Conservation (phyloP, 345 rosid species). For the Citrus reticulata region DNA sequence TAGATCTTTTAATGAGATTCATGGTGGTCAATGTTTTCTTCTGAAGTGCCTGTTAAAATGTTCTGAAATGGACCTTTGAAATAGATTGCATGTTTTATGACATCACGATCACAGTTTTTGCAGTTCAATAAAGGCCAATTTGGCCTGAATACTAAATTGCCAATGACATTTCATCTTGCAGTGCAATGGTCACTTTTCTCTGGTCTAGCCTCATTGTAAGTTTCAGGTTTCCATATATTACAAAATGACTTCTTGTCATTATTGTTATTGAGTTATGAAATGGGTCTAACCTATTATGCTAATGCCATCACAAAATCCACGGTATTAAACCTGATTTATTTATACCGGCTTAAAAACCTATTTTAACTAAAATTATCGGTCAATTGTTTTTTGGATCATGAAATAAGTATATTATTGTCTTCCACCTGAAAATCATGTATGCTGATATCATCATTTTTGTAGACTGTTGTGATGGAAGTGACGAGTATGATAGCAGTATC, state of each 20-base stretch:
- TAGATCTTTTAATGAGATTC: neutral
- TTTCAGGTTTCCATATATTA: neutral
- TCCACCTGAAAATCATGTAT: neutral
- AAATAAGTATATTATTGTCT: neutral
- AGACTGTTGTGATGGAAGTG: slow-evolving; percentile 84
- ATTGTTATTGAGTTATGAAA: neutral
- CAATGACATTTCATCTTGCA: neutral
- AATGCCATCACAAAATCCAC: neutral
- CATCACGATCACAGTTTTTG: neutral
- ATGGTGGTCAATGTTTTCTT: neutral
- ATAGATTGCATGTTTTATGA: neutral
- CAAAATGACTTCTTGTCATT: neutral
- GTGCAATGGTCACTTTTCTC: neutral
- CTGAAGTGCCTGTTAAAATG: neutral
- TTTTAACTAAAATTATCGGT: neutral
- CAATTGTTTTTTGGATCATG: neutral
- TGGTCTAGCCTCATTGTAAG: neutral
- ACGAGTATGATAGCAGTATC: slow-evolving; percentile 48
- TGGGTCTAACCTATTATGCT: neutral
- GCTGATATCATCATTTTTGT: slow-evolving; percentile 7
- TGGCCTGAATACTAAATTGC: neutral
- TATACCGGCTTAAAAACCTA: neutral
- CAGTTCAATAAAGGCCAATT: neutral
- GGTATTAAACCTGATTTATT: neutral
- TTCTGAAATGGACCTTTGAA: neutral